Percentiles rank a stretch among this genome's conserved stretches.
Evolutionary conservation across 805 yeast species (phyloP).

Genomic region (Cyberlindnera galapagoensis): DNA sequence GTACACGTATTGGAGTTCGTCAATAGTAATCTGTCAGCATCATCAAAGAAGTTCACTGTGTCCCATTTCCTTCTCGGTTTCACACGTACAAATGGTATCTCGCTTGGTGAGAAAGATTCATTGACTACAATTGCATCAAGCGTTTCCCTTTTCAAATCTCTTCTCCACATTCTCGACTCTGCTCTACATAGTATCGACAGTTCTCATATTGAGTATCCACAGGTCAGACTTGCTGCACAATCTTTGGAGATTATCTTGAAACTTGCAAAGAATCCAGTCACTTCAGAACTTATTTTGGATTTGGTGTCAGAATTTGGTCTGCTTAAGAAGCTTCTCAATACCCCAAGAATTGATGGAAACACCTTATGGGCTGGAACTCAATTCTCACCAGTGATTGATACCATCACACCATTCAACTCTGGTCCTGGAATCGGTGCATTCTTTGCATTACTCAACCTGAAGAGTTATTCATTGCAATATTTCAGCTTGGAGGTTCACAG

Average conservation of each 20-base stretch:
- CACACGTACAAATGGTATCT: conserved; percentile 42
- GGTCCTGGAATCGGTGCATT: conserved; percentile 44
- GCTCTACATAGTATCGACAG: conserved; percentile 38
- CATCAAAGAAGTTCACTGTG: conserved; percentile 41
- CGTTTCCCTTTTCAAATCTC: conserved; percentile 48
- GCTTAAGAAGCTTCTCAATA: conserved; percentile 42
- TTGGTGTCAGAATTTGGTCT: conserved; percentile 47
- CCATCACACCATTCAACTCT: conserved; percentile 23
- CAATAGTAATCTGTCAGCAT: conserved; percentile 37
- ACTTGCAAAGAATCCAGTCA: conserved; percentile 49
- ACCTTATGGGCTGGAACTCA: conserved; percentile 50
- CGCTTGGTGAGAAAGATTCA: conserved; percentile 37
- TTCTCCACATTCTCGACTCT: conserved; percentile 44
- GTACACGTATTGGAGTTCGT: conserved; percentile 54
- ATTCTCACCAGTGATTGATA: conserved; percentile 37
- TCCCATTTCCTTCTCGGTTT: conserved; percentile 80
- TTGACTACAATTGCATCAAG: conserved; percentile 48
- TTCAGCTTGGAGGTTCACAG: conserved; percentile 70
- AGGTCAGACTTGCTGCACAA: conserved; percentile 51
- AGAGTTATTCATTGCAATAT: conserved; percentile 57
- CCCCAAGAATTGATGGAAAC: conserved; percentile 44
- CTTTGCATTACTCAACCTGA: conserved; percentile 51
- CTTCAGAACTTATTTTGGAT: conserved; percentile 45
- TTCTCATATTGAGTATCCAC: conserved; percentile 40
- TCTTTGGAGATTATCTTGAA: conserved; percentile 57